Base-by-base conservation (phyloP, 2,329 filamentous ascomycete species). In the Calonectria pauciramosa region DNA sequence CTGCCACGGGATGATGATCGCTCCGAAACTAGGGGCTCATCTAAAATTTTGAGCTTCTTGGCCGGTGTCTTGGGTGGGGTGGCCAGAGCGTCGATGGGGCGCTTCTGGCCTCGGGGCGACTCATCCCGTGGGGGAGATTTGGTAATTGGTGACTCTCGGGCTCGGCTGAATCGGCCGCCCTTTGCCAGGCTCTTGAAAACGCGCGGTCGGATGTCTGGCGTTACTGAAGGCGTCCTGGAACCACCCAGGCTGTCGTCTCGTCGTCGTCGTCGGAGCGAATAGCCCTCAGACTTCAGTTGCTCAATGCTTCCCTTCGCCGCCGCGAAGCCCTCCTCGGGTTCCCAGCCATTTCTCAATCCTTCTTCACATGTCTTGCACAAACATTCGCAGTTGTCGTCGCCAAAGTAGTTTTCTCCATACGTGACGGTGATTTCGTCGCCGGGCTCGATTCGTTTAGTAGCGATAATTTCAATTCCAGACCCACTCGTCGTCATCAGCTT, bases 371-470 rank as follows among this genome's bases (percentile, higher is more conserved):
- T 97, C 79, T 91, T 90, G 84, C 97, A 99, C 1, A 99, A 88
- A 83, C 97, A 99, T 83, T 99, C 97, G 84, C 96, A 96, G 79
- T 99, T 99, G 83, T 96, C 92, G 56, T 95, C 93, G 3, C 97
- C 97, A 86, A 99, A 99, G 84, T 99, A 99, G 82, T 95, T 96
- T 23, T 98, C 96, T 30, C 96, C 96, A 81, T 99, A 99, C 0
- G 94, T 96, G 0, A 99, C 97, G 0, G 97, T 99, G 74, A 99
- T 98, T 84, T 99, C 97, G 75, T 99, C 96, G 4, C 96, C 97
- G 1, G 94, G 88, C 14, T 94, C 91, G 75, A 99, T 99, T 73
- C 96, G 90, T 78, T 93, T 92, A 41, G 93, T 92, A 3, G 97
- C 95, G 65, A 98, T 92, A 71, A 99, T 96, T 82, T 97, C 94